A percentile compares a stretch with the other conserved stretches of the same genome.
Evolutionary conservation across 805 yeast species (phyloP).

Genomic region (Yamadazyma paraphyllophila): DNA sequence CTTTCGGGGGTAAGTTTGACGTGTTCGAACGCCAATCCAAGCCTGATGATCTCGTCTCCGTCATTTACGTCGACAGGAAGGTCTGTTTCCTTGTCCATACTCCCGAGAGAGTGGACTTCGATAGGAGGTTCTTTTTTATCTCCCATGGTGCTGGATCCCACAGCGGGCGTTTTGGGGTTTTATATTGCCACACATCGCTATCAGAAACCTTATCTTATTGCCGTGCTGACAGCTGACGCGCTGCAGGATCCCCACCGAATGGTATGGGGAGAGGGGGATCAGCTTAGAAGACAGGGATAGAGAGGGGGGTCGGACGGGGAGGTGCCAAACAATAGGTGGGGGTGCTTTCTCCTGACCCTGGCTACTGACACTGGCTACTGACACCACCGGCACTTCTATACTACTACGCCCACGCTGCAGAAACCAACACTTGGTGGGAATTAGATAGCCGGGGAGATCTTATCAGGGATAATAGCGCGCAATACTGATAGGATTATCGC

Average conservation of each 20-base stretch:
- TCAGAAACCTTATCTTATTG: neutral
- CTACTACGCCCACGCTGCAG: no score
- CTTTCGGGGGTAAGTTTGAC: conserved; percentile 17
- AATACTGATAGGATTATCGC: no score
- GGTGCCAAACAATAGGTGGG: no score
- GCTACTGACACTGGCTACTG: no score
- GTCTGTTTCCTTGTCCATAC: neutral
- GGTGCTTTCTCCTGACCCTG: no score
- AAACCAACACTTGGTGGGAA: no score
- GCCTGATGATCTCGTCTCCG: conserved; percentile 40
- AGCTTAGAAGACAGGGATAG: neutral
- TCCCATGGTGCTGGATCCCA: neutral
- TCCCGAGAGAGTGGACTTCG: conserved; percentile 3
- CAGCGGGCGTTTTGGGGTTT: neutral
- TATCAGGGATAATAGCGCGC: no score
- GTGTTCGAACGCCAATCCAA: conserved; percentile 23
- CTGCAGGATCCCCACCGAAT: no score
- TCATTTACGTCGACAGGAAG: conserved; percentile 15
- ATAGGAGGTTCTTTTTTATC: conserved; percentile 4
- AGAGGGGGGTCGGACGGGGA: no score
- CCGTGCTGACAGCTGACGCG: neutral
- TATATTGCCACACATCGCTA: neutral
- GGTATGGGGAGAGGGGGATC: neutral
- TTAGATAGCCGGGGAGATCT: no score
- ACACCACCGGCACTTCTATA: no score